Base-by-base conservation (phyloP, 176 grass and related monocot species). In the Luzula sylvatica region DNA sequence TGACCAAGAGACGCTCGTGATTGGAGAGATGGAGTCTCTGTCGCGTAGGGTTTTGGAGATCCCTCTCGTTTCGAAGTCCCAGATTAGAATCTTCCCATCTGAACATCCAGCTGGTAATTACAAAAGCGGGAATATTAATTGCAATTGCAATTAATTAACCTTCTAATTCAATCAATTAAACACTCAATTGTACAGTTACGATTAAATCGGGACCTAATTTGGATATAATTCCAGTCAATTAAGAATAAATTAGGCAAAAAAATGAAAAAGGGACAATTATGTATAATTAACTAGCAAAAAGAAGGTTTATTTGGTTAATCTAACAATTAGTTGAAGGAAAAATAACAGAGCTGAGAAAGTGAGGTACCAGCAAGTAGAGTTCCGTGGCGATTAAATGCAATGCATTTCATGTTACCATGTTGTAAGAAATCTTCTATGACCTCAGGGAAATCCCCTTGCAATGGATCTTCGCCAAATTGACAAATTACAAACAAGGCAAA, bases 11-110 rank as follows among this genome's bases (percentile, higher is more conserved):
- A 98, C 78, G 21, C 92, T 90, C 49, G 92, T 98, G 70, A 98
- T 87, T 41, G 92, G 92, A 71, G 92, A 81, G 45, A 79, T 72
- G 61, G 78, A 76, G 60, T 74, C 92, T 68, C 73, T 90, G 78
- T 98, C 86, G 65, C 72, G 81, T 43, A 98, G 79, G 54, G 82
- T 86, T 56, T 79, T 98, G 46, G 86, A 75, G 65, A 98, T 55
- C 27, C 92, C 92, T 54, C 86, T 98, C 58, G 92, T 98, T 83
- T 98, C 92, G 23, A 98, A 98, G 66, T 98, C 92, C 92, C 92
- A 98, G 40, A 98, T 98, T 66, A 98, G 46, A 60, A 84, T 90
- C 42, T 69, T 98, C 17, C 92, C 92, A 58, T 90, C 83, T 38
- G 92, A 72, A 73, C 86, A 80, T 18, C 92, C 92, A 83, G 92